A percentile compares a stretch with the other conserved stretches of the same genome.
phyloP scores from a whole-genome alignment of 2,329 filamentous ascomycete genomes.

The Penicillium sp. region DNA sequence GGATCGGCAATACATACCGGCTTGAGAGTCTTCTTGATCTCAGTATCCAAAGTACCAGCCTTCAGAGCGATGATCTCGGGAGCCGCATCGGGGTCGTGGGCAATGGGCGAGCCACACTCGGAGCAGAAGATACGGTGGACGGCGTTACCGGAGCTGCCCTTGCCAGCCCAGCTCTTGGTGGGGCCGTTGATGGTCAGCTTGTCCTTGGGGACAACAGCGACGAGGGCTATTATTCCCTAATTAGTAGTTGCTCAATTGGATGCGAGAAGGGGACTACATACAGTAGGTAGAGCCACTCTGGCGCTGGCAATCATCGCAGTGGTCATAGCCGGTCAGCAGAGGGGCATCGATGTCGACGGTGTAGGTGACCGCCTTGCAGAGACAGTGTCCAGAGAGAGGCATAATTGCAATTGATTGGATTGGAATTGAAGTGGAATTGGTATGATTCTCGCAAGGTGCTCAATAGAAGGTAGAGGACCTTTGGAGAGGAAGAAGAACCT shows the following conservation, averaged over 20 bases:
- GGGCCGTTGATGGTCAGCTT: conserved; percentile 68
- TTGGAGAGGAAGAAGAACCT: not conserved
- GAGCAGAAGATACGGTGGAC: conserved; percentile 74
- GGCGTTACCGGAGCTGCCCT: conserved; percentile 65
- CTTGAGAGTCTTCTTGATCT: conserved; percentile 72
- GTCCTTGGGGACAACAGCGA: conserved; percentile 70
- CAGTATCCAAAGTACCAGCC: conserved; percentile 67
- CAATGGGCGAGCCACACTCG: conserved; percentile 72
- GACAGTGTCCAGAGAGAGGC: conserved; percentile 72
- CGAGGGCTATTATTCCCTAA: conserved; percentile 60
- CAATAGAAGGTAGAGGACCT: conserved; percentile 13
- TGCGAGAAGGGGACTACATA: conserved; percentile 21
- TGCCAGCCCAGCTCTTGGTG: conserved; percentile 68
- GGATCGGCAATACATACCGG: conserved; percentile 46
- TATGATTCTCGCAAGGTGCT: conserved; percentile 32
- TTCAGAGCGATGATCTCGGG: conserved; percentile 73
- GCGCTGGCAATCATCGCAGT: conserved; percentile 76
- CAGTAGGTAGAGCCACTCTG: conserved; percentile 72
- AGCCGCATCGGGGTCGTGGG: conserved; percentile 73
- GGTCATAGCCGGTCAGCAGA: conserved; percentile 65
- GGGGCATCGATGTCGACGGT: conserved; percentile 56
- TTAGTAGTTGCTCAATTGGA: not conserved
- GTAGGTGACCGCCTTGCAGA: conserved; percentile 76
- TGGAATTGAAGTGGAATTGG: conserved; percentile 6
- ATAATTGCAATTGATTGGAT: conserved; percentile 52